phyloP scores from a whole-genome alignment of 495 filamentous ascomycete genomes.

The Talaromyces ruber region DNA sequence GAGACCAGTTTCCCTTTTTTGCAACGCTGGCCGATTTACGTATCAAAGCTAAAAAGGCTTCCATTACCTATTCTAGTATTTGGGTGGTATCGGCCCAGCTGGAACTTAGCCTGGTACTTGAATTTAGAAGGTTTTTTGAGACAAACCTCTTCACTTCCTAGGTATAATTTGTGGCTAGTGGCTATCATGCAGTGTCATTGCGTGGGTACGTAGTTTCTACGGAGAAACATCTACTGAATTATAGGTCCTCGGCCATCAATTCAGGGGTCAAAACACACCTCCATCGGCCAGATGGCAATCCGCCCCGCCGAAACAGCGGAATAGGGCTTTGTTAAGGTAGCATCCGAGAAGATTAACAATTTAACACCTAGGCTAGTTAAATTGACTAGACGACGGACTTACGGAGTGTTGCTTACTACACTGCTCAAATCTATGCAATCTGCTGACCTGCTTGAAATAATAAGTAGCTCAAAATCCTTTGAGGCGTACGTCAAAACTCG shows the following conservation, averaged over 20 bases:
- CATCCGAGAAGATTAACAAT: neutral
- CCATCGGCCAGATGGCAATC: neutral
- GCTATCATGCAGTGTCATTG: neutral
- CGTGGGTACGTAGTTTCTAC: neutral
- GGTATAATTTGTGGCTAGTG: neutral
- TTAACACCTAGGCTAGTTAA: neutral
- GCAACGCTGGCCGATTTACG: neutral
- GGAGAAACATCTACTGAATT: neutral
- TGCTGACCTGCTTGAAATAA: neutral
- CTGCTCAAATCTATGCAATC: neutral
- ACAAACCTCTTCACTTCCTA: neutral
- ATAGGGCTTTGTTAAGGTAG: neutral
- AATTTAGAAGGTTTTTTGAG: neutral
- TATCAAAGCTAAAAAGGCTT: neutral
- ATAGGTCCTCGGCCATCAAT: neutral
- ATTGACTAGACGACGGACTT: too few relatives aligned
- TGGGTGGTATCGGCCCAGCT: neutral
- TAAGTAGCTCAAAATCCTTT: neutral
- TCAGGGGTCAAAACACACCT: neutral
- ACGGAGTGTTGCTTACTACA: neutral
- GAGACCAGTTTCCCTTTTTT: constrained; percentile 5
- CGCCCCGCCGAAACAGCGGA: neutral
- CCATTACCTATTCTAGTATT: neutral
- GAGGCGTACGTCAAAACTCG: neutral
- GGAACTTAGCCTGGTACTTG: neutral